A percentile compares a stretch with the other conserved stretches of the same genome.
phyloP scores from a whole-genome alignment of 495 filamentous ascomycete species.

The Massariosphaeria phaeospora region DNA sequence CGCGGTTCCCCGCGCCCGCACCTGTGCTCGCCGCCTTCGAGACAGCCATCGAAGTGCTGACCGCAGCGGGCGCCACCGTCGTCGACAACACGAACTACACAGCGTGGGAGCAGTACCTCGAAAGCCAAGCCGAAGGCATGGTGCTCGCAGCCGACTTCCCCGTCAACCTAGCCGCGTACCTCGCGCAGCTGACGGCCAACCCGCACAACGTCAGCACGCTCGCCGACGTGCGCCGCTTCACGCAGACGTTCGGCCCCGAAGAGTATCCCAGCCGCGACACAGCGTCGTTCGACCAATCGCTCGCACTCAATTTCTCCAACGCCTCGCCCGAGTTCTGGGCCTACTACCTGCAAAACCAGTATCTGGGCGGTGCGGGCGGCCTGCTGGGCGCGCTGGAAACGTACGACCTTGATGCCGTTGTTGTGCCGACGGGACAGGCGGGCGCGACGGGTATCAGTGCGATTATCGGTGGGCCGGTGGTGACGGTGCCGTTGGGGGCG shows the following conservation, averaged over 20 bases:
- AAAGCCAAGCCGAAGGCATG: constrained; percentile 27
- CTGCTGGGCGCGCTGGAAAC: constrained; percentile 48
- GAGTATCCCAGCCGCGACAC: constrained; percentile 51
- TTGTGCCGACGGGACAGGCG: constrained; percentile 49
- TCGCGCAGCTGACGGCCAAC: constrained; percentile 43
- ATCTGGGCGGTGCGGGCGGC: constrained; percentile 47
- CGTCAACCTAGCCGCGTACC: constrained; percentile 36
- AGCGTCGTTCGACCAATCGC: constrained; percentile 44
- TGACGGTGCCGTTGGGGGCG: constrained; percentile 52
- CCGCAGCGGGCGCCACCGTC: constrained; percentile 49
- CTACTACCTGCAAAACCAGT: constrained; percentile 42
- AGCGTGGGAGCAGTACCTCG: constrained; percentile 37
- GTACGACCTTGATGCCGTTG: constrained; percentile 48
- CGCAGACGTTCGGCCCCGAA: constrained; percentile 44
- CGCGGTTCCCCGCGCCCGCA: constrained; percentile 15
- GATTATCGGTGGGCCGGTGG: constrained; percentile 47
- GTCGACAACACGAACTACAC: constrained; percentile 53
- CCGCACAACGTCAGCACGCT: constrained; percentile 40
- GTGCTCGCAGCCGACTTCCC: constrained; percentile 42
- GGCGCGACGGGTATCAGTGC: constrained; percentile 46
- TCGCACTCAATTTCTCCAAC: constrained; percentile 40
- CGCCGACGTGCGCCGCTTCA: constrained; percentile 44
- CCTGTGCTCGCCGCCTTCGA: constrained; percentile 47
- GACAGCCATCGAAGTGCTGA: constrained; percentile 41
- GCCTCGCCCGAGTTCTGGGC: constrained; percentile 38